Percentiles rank a stretch among this genome's conserved stretches.
Conservation (phyloP, 768 basidiomycete genomes). For the Phaeolepiota aurea region DNA sequence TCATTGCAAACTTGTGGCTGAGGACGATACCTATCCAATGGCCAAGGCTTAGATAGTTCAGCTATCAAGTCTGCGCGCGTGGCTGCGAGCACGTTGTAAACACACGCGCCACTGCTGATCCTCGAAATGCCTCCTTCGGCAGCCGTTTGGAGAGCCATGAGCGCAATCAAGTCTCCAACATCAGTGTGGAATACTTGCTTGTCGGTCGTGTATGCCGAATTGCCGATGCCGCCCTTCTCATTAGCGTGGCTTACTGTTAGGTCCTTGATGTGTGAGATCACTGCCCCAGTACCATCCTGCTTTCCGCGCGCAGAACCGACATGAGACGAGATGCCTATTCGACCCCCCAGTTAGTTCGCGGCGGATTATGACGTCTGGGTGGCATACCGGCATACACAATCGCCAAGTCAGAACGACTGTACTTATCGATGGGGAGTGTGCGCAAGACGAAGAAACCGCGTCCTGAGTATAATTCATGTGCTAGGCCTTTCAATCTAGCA, state of each 20-base stretch:
- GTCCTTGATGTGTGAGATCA: conserved; percentile 40
- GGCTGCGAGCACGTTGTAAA: conserved; percentile 38
- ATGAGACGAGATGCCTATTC: conserved; percentile 33
- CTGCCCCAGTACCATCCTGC: conserved; percentile 34
- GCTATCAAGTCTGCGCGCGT: conserved; percentile 35
- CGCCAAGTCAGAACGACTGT: conserved; percentile 28
- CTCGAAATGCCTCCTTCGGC: conserved; percentile 36
- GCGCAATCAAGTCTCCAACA: conserved; percentile 35
- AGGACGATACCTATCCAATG: conserved; percentile 24
- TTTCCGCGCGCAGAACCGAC: conserved; percentile 33
- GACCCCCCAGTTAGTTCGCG: not conserved
- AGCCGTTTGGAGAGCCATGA: conserved; percentile 32
- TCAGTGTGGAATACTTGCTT: conserved; percentile 44
- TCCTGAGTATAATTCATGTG: conserved; percentile 33
- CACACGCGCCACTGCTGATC: conserved; percentile 31
- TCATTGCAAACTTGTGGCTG: not conserved
- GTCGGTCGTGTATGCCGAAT: conserved; percentile 39
- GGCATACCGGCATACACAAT: conserved; percentile 33
- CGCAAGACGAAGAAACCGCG: conserved; percentile 42
- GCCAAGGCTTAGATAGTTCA: conserved; percentile 32
- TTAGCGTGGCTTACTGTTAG: conserved; percentile 32
- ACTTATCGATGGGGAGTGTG: conserved; percentile 32
- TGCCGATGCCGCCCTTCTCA: conserved; percentile 31
- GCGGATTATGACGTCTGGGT: not conserved
- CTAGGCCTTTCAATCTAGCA: conserved; percentile 22